Base-by-base conservation (phyloP, 225 moss, liverwort and hornwort species). In the Antitrichia curtipendula region DNA sequence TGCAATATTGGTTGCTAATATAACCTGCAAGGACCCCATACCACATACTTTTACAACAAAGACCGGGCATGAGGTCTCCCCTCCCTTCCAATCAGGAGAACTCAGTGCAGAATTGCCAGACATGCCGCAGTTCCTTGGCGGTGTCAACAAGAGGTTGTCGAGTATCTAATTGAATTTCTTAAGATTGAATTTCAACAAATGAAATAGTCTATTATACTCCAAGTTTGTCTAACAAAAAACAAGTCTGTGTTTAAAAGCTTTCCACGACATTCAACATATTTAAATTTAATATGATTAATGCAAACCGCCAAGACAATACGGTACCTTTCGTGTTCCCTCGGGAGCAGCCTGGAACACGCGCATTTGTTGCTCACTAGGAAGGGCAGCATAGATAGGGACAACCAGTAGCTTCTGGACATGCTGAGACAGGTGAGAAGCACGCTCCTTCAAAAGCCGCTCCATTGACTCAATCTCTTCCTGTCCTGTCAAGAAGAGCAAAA, bases 291-390 rank as follows among this genome's bases (percentile, higher is more conserved):
- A 29, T 19, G n/a, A 52, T 16, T 40, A 29, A 52, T 53, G 63
- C 53, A 52, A 63, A 53, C 31, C 21, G 9, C 40, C 50, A 53
- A 85, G 36, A 32, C 31, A 32, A 41, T 20, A 53, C 40, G 16
- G 31, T 81, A 87, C 99, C 97, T 97, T 97, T 82, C 97, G 94
- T 86, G 92, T 90, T 93, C 96, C 95, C 81, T 63, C 76, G 59
- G 99, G 96, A 86, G 96, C 91, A 89, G 95, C 89, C 85, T 96
- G 93, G 76, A 97, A 99, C 31, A 95, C 97, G n/a, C 94, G 94
- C 99, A 97, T 97, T 87, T 99, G 99, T 88, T 99, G 97, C 85
- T 99, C 99, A 86, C 95, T 97, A 43, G 99, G 99, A 86, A 99
- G 96, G 64, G 99, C 96, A 85, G 99, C 95, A 90, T 97, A 99